Conservation (phyloP, 2,329 filamentous ascomycete genomes). For the Colletotrichum tanaceti region DNA sequence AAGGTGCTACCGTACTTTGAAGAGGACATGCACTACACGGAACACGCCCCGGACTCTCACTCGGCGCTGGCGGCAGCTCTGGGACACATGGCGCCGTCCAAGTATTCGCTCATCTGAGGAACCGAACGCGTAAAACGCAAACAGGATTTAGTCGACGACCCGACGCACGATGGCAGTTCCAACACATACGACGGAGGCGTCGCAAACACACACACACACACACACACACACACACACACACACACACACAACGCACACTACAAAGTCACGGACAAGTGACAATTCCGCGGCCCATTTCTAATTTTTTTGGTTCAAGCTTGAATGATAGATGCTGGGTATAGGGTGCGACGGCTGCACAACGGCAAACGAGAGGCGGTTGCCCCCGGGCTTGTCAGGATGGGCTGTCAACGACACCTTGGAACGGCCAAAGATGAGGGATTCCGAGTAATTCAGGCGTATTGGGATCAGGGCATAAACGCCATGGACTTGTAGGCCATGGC, state of each 20-base stretch:
- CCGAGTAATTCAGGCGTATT: conserved; percentile 31
- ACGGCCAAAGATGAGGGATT: conserved; percentile 14
- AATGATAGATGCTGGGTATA: conserved; percentile 21
- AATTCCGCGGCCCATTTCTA: conserved; percentile 2
- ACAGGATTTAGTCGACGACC: no score
- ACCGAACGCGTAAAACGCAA: no score
- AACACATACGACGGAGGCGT: no score
- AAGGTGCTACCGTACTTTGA: conserved; percentile 56
- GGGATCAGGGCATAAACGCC: conserved; percentile 34
- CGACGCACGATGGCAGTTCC: no score
- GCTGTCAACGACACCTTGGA: conserved; percentile 30
- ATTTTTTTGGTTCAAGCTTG: conserved; percentile 23
- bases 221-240: no score
- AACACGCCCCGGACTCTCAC: conserved; percentile 51
- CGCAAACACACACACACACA: neutral
- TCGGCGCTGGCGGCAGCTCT: conserved; percentile 38
- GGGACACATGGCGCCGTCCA: conserved; percentile 35
- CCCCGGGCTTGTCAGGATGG: conserved; percentile 17
- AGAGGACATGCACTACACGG: conserved; percentile 56
- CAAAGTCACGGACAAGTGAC: conserved; percentile 25
- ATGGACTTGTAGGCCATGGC: conserved; percentile 32
- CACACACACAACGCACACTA: neutral
- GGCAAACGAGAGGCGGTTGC: conserved; percentile 28
- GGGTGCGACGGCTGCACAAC: conserved; percentile 33
- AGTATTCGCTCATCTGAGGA: conserved; percentile 36